Evolutionary conservation across 768 basidiomycete genomes (phyloP).

Genomic region (Trametes coccinea): DNA sequence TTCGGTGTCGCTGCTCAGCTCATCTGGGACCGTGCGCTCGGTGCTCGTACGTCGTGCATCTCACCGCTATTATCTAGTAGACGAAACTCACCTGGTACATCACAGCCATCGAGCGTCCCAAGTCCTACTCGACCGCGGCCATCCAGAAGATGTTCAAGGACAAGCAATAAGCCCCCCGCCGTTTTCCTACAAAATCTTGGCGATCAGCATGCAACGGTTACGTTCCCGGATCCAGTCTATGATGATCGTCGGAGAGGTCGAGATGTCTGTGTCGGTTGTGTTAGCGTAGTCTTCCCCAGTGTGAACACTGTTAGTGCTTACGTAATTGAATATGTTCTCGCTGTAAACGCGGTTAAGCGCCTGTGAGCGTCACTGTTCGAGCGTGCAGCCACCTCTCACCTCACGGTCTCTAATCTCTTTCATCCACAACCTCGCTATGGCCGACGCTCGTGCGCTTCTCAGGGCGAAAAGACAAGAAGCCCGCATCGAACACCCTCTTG

Average conservation of each 20-base stretch:
- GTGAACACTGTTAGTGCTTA: slow-evolving; percentile 20
- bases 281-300: slow-evolving; percentile 16
- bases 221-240: neutral
- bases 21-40: slow-evolving; percentile 92
- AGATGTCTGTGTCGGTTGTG: neutral
- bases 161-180: slow-evolving; percentile 37
- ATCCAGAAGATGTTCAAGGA: slow-evolving; percentile 78
- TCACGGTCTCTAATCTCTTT: neutral
- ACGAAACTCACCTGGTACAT: neutral
- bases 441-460: slow-evolving; percentile 80
- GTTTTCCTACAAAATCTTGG: neutral
- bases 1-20: slow-evolving; percentile 88
- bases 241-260: neutral
- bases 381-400: neutral
- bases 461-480: slow-evolving; percentile 81
- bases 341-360: slow-evolving; percentile 9
- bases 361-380: neutral
- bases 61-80: neutral
- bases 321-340: slow-evolving; percentile 18
- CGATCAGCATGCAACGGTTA: neutral
- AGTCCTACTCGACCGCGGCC: slow-evolving; percentile 82
- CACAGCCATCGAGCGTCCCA: slow-evolving; percentile 83
- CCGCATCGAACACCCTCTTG: slow-evolving; percentile 71
- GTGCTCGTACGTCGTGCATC: slow-evolving; percentile 77
- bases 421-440: slow-evolving; percentile 43